A percentile compares a stretch with the other conserved stretches of the same genome.
These are phyloP conservation scores for Diplodia intermedia DNA, from an alignment of 2,329 filamentous ascomycete species.

Conservation along the genomic window DNA sequence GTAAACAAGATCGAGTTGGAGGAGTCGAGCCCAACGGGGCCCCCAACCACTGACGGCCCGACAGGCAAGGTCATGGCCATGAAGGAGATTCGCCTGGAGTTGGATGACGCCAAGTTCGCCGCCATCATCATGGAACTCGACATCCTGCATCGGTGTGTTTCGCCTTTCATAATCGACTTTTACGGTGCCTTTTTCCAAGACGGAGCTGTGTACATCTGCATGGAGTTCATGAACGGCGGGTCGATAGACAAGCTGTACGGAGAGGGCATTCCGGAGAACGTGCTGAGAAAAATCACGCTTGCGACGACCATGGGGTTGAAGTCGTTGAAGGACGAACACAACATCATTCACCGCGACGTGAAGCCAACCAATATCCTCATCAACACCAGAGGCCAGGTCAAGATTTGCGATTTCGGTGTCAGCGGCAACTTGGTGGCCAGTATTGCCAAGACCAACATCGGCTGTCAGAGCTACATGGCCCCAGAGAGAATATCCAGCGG, in stretches of 20 bases:
- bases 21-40: conserved; percentile 46
- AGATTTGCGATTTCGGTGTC: conserved; percentile 98
- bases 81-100: conserved; percentile 95
- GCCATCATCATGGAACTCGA: conserved; percentile 98
- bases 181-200: conserved; percentile 99
- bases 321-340: conserved; percentile 94
- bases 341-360: conserved; percentile 98
- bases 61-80: conserved; percentile 94
- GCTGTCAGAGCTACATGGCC: conserved; percentile 99
- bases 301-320: conserved; percentile 91
- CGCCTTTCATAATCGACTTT: conserved; percentile 97
- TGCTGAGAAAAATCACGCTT: conserved; percentile 88
- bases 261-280: conserved; percentile 85
- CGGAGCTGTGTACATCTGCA: conserved; percentile 98
- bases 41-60: conserved; percentile 55
- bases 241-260: conserved; percentile 96
- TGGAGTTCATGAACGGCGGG: conserved; percentile 98
- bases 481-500: conserved; percentile 93
- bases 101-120: conserved; percentile 95
- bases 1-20: conserved; percentile 39
- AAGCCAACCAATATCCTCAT: conserved; percentile 98
- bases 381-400: conserved; percentile 89
- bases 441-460: conserved; percentile 98
- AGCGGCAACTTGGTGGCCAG: conserved; percentile 95
- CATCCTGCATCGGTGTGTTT: conserved; percentile 91